Base-by-base conservation (phyloP, 805 yeast species). In the Starmerella stigmatis region DNA sequence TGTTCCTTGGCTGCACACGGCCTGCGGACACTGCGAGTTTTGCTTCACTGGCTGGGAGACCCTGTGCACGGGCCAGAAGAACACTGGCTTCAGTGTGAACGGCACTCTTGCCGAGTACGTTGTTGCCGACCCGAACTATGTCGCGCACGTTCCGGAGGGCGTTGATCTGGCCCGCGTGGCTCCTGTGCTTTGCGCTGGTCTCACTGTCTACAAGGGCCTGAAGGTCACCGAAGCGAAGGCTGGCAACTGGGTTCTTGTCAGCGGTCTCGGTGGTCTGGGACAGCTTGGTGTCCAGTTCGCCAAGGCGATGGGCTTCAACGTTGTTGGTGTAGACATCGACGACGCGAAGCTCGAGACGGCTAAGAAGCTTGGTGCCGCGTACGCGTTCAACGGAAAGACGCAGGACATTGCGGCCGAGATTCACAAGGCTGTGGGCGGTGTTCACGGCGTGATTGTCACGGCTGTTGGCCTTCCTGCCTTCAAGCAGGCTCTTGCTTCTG, bases 51-150 rank as follows among this genome's bases (percentile, higher is more conserved):
- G 67, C 23, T 69, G 68, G 58, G 94, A 83, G 66, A 73, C 89
- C 53, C 76, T 76, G 64, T 83, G 94, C 69, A 67, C 76, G 21
- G 59, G 68, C 12, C 86, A 85, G 42, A 80, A 63, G 56, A 73
- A 83, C 60, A 79, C 89, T 19, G 94, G 94, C 58, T 85, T 81
- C 76, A 80, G 88, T 36, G 86, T 79, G 60, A 89, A 86, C 64
- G 94, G 94, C 56, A 78, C 94, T 28, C 83, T 85, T 79, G 94
- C 85, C 67, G 85, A 85, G 68, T 85, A 83, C 64, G 86, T 86
- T 44, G 78, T 89, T 35, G 94, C 89, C 33, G 88, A 83, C 64
- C 92, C 89, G 33, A 74, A 80, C 47, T 94, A 84, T 61, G 94
- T 92, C 32, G 94, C 94, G 33, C 70, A 73, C 56, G 77, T 85